Evolutionary conservation across 2,329 filamentous ascomycete species (phyloP), one percentile per base, ranked within the genome.

Genomic region (Shiraia bambusicola): DNA sequence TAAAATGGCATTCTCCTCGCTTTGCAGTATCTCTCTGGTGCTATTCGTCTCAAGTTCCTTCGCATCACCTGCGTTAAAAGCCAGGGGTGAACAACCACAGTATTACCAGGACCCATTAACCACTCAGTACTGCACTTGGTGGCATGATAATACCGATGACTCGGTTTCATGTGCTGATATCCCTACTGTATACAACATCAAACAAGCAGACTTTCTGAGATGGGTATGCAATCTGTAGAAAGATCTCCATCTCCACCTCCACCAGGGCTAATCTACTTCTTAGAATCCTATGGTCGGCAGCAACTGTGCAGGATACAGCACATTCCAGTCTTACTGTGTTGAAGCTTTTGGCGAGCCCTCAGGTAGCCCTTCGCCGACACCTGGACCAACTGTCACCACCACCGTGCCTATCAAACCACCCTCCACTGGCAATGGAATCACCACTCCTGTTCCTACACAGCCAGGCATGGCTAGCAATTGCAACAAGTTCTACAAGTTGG

Each of bases 401-500:
- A 30, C 13, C 28, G 14, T 16, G n/a, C 28, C 28, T 30, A 14
- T 14, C n/a, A 30, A 30, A 30, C 28, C 28, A 30, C 14, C 28
- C 8, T 30, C 28, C 10, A 30, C 38, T 30, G 38, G 38, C 12
- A 41, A 41, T 30, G 38, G 31, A 16, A 32, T 45, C 34, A 40
- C 42, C 4, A 44, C 35, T 12, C 41, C 41, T 10, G 25, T 17
- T 17, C 42, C 42, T 10, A 37, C 28, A 8, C 42, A 45, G 24
- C 13, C 42, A 12, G 42, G 38, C 15, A 45, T 45, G 32, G 37
- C 41, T 2, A 28, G 26, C 11, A 45, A 37, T 14, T 45, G 42
- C 32, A 37, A 45, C 15, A 37, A 36, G n/a, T 45, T 40, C 33
- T 36, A 45, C 28, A 36, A 41, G 16, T 31, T 41, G 8, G 24